Percentiles rank a stretch among this genome's conserved stretches.
These are phyloP conservation scores for Brassica balearica DNA, from an alignment of 441 rosid genomes.

Conservation along the genomic window DNA sequence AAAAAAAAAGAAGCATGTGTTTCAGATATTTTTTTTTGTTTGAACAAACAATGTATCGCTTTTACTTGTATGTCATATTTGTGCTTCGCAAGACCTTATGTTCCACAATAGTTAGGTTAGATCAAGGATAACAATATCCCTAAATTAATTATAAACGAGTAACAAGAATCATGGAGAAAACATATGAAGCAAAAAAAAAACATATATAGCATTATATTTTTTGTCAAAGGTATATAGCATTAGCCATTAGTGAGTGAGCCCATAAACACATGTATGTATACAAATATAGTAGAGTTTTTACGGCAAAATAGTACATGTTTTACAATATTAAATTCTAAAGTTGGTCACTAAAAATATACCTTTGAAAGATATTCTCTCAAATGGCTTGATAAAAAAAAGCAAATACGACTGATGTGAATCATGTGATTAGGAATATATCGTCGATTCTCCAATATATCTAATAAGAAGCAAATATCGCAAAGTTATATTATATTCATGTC, in stretches of 20 bases:
- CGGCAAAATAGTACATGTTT: conserved; percentile 5
- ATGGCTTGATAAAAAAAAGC: conserved; percentile 24
- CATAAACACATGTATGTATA: not conserved
- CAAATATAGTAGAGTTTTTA: not conserved
- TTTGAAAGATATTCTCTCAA: conserved; percentile 21
- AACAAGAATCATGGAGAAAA: too few species aligned
- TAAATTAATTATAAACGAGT: not conserved
- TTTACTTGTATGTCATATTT: not conserved
- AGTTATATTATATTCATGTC: conserved; percentile 18
- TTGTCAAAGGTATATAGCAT: not conserved
- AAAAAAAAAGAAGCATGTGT: not conserved
- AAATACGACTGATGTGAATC: conserved; percentile 2
- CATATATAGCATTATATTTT: not conserved
- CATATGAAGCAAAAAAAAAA: too few species aligned
- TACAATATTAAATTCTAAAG: conserved; percentile 28
- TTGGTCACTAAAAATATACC: conserved; percentile 10
- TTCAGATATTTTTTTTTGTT: not conserved
- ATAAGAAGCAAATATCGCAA: not conserved
- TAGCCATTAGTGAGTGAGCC: conserved; percentile 11
- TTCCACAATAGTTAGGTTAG: not conserved
- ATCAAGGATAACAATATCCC: not conserved
- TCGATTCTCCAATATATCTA: conserved; percentile 28
- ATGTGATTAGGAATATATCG: conserved; percentile 22
- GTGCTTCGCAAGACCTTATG: not conserved
- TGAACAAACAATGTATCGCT: not conserved